Evolutionary conservation across 441 rosid genomes (phyloP), one percentile per base, ranked within the genome.

Genomic region (Erysimum pusillum): DNA sequence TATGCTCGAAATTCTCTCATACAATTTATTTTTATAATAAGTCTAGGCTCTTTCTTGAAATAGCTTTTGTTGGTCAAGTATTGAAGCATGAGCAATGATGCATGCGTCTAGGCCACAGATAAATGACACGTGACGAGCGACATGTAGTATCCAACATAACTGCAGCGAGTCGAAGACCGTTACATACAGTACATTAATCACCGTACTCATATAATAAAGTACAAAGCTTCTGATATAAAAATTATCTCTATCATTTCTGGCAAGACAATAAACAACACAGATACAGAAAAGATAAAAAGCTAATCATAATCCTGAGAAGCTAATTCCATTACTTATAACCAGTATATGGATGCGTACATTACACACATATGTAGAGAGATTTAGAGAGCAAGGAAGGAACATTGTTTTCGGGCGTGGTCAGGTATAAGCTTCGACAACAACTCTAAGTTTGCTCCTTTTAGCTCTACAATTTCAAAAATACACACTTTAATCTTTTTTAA

Each of bases 391-490:
- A 85, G 88, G 81, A 81, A 89, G 66, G 87, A 70, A 63, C 92
- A 89, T 59, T 92, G 96, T 86, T 89, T 91, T 76, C 94, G 83
- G 38, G 96, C 94, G 68, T 95, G 99, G 71, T 88, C 96, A 4
- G 99, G 97, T 73, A 95, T 82, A 76, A 95, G 85, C 84, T 89
- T 92, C 46, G 80, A 77, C 82, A 84, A 58, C 78, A 90, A 80
- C 74, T 87, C 96, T 12, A 14, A 58, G 0, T 91, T 91, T 62
- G 87, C 89, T 45, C 94, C 94, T 80, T 90, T 91, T 79, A 94
- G 80, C 81, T 92, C 99, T 94, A 83, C 81, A 86, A 12, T 54
- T 45, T 14, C 5, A 15, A 2, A 9, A 42, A 48, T 2, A 49
- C 44, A 59, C 42, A 51, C 20, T 18, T 52, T 10, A 65, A 2